Base-by-base conservation (phyloP, 805 yeast species). In the Kazachstania africana region DNA sequence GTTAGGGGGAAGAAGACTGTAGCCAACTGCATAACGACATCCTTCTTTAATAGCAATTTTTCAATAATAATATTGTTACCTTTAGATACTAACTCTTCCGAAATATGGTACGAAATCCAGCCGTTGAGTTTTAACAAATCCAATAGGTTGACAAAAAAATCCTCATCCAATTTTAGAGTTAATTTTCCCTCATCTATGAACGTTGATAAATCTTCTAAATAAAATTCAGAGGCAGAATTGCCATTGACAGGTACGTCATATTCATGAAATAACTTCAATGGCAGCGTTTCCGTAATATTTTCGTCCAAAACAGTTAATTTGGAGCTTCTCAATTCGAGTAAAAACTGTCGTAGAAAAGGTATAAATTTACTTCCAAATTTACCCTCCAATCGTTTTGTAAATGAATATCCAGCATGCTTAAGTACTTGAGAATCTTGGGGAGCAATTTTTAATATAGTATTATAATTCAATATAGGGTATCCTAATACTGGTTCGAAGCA, bases 381-480 rank as follows among this genome's bases (percentile, higher is more conserved):
- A 6, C 10, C 22, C 22, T 19, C 10, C 22, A 19, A n/a, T n/a
- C n/a, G n/a, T n/a, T n/a, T n/a, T n/a, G n/a, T n/a, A n/a, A 19
- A 19, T 19, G 6, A 19, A 10, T 19, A 19, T 8, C 22, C 10
- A 19, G 22, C 22, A 19, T 8, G 6, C 22, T 19, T 19, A 10
- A 8, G 10, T 19, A 6, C 10, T 19, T 19, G 22, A 19, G 22
- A 19, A 6, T 19, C 22, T 10, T 19, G 10, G 22, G 22, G 27
- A 34, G n/a, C n/a, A n/a, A n/a, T n/a, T n/a, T n/a, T n/a, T n/a
- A n/a, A n/a, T n/a, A n/a, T n/a, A n/a, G n/a, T n/a, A n/a, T n/a
- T n/a, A n/a, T n/a, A 38, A 30, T 44, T 44, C 12, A 15, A 15
- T 12, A 27, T 26, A 12, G 34, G 18, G 29, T 42, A 44, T 6